A percentile compares a stretch with the other conserved stretches of the same genome.
Evolutionary conservation across 2,329 filamentous ascomycete species (phyloP).

Genomic region (Calonectria pseudoturangicola): DNA sequence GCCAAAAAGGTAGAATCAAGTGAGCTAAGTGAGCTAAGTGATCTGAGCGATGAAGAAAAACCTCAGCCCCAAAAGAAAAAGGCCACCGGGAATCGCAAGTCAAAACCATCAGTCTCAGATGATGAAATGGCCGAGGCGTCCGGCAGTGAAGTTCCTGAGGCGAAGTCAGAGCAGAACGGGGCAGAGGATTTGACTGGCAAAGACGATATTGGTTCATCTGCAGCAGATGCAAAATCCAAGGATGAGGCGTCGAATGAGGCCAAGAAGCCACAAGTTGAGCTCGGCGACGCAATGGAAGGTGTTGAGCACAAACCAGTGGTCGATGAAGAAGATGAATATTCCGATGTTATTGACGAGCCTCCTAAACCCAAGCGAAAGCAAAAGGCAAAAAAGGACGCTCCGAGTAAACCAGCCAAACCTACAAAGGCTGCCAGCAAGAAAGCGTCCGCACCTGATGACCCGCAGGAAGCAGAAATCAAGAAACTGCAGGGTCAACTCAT

Average conservation of each 20-base stretch:
- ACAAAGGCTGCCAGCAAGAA: constrained; percentile 56
- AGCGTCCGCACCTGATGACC: constrained; percentile 65
- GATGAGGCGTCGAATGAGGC: constrained; percentile 30
- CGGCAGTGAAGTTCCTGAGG: constrained; percentile 39
- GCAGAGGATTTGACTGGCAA: constrained; percentile 8
- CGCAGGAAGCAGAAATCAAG: constrained; percentile 88
- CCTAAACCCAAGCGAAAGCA: constrained; percentile 76
- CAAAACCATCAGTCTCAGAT: constrained; percentile 54
- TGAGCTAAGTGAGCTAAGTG: constrained; percentile 46
- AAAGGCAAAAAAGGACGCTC: constrained; percentile 55
- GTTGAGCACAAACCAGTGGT: constrained; percentile 49
- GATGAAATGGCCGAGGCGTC: constrained; percentile 51
- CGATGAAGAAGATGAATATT: constrained; percentile 63
- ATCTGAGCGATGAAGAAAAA: constrained; percentile 53
- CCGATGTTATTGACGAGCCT: constrained; percentile 82
- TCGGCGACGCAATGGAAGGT: constrained; percentile 45
- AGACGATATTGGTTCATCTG: constrained; percentile 19
- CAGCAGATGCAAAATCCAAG: neutral
- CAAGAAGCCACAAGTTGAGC: constrained; percentile 43
- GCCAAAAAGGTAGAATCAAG: constrained; percentile 53
- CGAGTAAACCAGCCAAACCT: constrained; percentile 53
- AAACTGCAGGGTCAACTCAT: constrained; percentile 88
- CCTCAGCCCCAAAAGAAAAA: constrained; percentile 49
- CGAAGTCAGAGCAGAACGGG: constrained; percentile 35
- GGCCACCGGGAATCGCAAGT: constrained; percentile 37